phyloP scores from a whole-genome alignment of 78 protist species.

The Mantamonas sphyraenae region DNA sequence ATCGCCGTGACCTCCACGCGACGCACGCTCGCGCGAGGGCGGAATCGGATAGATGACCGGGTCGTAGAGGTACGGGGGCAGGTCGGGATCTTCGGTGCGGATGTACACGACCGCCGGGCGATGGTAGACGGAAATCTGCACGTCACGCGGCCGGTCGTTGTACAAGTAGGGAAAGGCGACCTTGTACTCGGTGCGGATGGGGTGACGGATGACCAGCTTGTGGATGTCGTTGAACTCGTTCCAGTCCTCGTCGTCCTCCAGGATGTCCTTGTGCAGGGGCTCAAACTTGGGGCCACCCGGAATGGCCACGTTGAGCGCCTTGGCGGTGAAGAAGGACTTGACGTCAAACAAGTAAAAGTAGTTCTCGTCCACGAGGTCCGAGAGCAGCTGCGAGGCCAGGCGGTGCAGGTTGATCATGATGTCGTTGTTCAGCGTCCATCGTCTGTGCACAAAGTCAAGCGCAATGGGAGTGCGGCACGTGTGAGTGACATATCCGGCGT shows the following conservation, averaged over 20 bases:
- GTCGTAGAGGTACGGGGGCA: conserved; percentile 92
- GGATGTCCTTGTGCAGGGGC: conserved; percentile 90
- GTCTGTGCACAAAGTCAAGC: too few relatives aligned
- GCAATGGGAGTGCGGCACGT: too few relatives aligned
- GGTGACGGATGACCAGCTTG: conserved; percentile 94
- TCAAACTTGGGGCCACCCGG: conserved; percentile 99
- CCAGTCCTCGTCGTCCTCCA: conserved; percentile 91
- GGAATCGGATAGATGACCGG: conserved; percentile 38
- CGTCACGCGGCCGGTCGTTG: conserved; percentile 90
- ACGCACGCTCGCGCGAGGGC: background rate
- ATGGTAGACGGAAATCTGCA: conserved; percentile 77
- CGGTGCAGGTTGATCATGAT: conserved; percentile 85
- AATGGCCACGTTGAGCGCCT: conserved; percentile 95
- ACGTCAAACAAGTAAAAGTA: conserved; percentile 93
- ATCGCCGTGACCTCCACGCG: conserved; percentile 8
- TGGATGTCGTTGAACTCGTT: conserved; percentile 98
- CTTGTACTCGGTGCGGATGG: conserved; percentile 93
- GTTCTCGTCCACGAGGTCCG: conserved; percentile 87
- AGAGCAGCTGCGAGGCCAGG: conserved; percentile 82
- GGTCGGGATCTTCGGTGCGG: conserved; percentile 86
- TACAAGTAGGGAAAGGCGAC: conserved; percentile 98
- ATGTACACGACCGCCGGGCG: conserved; percentile 68
- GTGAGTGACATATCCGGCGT: too few relatives aligned
- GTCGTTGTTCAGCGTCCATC: conserved; percentile 86
- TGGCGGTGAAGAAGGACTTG: conserved; percentile 93